Conservation (phyloP, 1,139 yeast species). For the Saccharomyces hybrid region DNA sequence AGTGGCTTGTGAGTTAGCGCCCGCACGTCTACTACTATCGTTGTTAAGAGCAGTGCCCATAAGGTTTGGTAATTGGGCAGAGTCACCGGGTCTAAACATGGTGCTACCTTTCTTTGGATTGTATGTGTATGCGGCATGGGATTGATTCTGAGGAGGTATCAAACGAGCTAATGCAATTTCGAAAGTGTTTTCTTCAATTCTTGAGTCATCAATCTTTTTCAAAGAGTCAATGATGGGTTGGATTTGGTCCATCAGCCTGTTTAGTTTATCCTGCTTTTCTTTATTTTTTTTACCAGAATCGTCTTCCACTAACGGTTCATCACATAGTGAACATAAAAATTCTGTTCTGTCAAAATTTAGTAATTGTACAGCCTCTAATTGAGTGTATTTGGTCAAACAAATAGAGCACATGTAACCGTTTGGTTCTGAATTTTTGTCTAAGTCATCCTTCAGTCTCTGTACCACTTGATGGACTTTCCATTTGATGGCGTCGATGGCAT, state of each 20-base stretch:
- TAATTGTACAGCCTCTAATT: constrained; percentile 79
- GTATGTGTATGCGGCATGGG: constrained; percentile 56
- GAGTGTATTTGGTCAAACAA: constrained; percentile 73
- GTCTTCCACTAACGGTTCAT: constrained; percentile 69
- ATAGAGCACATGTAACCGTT: constrained; percentile 90
- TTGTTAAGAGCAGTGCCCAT: constrained; percentile 31
- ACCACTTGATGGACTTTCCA: constrained; percentile 93
- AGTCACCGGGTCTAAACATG: constrained; percentile 36
- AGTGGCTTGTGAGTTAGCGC: constrained; percentile 47
- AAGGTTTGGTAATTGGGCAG: constrained; percentile 24
- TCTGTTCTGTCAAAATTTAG: constrained; percentile 72
- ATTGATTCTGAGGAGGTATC: constrained; percentile 73
- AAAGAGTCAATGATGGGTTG: constrained; percentile 80
- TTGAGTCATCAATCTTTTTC: constrained; percentile 77
- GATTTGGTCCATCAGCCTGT: constrained; percentile 77
- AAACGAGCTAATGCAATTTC: constrained; percentile 72
- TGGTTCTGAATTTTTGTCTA: constrained; percentile 77
- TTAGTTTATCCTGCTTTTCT: constrained; percentile 74
- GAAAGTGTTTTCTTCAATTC: constrained; percentile 81
- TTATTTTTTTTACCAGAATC: constrained; percentile 79
- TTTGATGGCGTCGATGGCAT: constrained; percentile 89
- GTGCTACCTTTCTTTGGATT: constrained; percentile 37
- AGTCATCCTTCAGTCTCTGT: constrained; percentile 66
- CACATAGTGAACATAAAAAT: constrained; percentile 81
- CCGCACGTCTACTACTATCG: constrained; percentile 35